A percentile compares a stretch with the other conserved stretches of the same genome.
Evolutionary conservation across 768 basidiomycete genomes (phyloP).

Genomic region (Podaxis pistillaris): DNA sequence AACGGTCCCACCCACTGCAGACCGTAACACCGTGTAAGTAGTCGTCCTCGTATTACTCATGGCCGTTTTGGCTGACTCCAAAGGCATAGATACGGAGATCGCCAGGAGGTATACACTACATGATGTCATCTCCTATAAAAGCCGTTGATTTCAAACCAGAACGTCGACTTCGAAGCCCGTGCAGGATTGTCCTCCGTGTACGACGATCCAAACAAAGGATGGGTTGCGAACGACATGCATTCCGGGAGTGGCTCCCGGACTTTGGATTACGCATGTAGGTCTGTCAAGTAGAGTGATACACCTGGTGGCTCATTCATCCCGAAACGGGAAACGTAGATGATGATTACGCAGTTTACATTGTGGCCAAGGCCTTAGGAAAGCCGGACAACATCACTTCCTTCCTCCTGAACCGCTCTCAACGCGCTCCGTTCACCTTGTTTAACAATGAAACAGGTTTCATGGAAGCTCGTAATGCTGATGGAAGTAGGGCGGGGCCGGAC

Average conservation of each 20-base stretch:
- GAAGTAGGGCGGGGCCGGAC: conserved; percentile 67
- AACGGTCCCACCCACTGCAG: conserved; percentile 55
- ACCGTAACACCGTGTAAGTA: conserved; percentile 57
- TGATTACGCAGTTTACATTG: conserved; percentile 67
- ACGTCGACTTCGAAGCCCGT: conserved; percentile 76
- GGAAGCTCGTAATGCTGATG: conserved; percentile 70
- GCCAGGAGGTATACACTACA: conserved; percentile 53
- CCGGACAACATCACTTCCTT: conserved; percentile 42
- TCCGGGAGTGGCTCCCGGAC: conserved; percentile 78
- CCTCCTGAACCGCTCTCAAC: conserved; percentile 52
- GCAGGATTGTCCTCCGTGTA: conserved; percentile 76
- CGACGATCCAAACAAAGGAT: conserved; percentile 47
- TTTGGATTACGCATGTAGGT: conserved; percentile 72
- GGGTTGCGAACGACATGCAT: conserved; percentile 76
- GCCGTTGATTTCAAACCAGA: conserved; percentile 29
- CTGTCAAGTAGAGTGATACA: neutral
- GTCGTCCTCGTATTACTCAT: conserved; percentile 45
- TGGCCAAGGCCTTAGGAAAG: conserved; percentile 54
- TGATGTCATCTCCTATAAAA: neutral
- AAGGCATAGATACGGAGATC: conserved; percentile 38
- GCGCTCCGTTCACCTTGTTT: conserved; percentile 59
- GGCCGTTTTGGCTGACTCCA: neutral
- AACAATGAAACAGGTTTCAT: conserved; percentile 74
- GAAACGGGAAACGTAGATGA: conserved; percentile 48
- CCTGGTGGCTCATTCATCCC: neutral